Percentiles rank a stretch among this genome's conserved stretches.
Evolutionary conservation across 1,139 yeast genomes (phyloP).

Genomic region (Kodamaea ohmeri): DNA sequence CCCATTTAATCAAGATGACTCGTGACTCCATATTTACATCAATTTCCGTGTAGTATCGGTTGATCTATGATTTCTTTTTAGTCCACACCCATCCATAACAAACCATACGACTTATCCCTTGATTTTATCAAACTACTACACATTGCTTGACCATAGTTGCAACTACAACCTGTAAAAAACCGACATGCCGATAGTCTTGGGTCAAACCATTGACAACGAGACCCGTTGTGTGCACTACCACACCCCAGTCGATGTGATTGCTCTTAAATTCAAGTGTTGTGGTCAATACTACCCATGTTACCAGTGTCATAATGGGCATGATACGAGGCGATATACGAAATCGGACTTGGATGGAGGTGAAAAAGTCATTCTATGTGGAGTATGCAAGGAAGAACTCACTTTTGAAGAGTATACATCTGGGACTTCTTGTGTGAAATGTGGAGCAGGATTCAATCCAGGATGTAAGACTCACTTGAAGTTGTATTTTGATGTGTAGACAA

Average conservation of each 20-base stretch:
- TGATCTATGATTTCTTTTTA: no score
- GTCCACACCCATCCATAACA: no score
- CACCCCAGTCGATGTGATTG: slow-evolving; percentile 36
- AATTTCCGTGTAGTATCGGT: no score
- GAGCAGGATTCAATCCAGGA: slow-evolving; percentile 34
- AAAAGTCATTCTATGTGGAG: slow-evolving; percentile 38
- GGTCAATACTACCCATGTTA: slow-evolving; percentile 37
- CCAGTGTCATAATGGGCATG: slow-evolving; percentile 34
- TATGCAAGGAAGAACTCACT: slow-evolving; percentile 30
- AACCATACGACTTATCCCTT: no score
- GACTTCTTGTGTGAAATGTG: slow-evolving; percentile 28
- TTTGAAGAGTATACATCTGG: slow-evolving; percentile 25
- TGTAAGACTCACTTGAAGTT: slow-evolving; percentile 37
- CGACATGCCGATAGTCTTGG: slow-evolving; percentile 12
- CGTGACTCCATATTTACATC: no score
- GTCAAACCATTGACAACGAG: slow-evolving; percentile 28
- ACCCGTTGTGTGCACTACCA: slow-evolving; percentile 44
- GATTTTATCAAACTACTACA: no score
- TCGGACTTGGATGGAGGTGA: slow-evolving; percentile 11
- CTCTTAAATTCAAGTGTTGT: slow-evolving; percentile 44
- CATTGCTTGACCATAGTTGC: no score
- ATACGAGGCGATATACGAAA: slow-evolving; percentile 3
- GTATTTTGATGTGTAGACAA: slow-evolving; percentile 27
- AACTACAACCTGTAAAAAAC: no score
- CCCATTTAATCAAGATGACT: no score